phyloP scores from a whole-genome alignment of 306 rosid genomes.

The Vigna unguiculata region DNA sequence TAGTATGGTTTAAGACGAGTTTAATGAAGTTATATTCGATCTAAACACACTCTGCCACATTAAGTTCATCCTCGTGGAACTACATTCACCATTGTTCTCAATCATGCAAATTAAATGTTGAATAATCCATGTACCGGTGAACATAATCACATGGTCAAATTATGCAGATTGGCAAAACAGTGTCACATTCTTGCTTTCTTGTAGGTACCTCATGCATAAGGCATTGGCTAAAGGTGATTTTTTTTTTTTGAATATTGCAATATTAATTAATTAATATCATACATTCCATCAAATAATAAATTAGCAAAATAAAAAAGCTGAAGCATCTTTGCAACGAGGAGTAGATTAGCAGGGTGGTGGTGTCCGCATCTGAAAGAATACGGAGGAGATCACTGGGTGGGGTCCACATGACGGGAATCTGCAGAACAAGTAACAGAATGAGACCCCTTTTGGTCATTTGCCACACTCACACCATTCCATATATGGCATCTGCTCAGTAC shows the following conservation, averaged over 20 bases:
- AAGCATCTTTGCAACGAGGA: neutral
- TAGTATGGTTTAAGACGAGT: too few relatives aligned
- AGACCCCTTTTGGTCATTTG: constrained; percentile 32
- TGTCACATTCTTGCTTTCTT: constrained; percentile 9
- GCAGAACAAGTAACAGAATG: constrained; percentile 37
- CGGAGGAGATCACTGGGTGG: constrained; percentile 37
- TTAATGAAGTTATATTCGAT: too few relatives aligned
- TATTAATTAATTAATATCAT: neutral
- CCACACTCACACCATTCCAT: constrained; percentile 8
- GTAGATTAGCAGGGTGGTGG: neutral
- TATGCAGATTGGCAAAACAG: neutral
- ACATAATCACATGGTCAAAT: constrained; percentile 5
- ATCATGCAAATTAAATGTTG: neutral
- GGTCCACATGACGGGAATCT: constrained; percentile 34
- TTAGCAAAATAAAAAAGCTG: neutral
- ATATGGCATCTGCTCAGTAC: neutral
- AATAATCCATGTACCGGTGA: neutral
- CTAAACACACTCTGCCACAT: neutral
- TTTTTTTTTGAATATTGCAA: neutral
- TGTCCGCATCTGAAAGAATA: constrained; percentile 10
- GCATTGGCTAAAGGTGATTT: constrained; percentile 11
- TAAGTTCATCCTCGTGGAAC: neutral
- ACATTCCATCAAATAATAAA: neutral
- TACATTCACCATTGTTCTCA: neutral
- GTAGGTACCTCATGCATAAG: constrained; percentile 45